Evolutionary conservation across 768 basidiomycete species (phyloP), one percentile per base, ranked within the genome.

Genomic region (Cyclocybe aegerita): DNA sequence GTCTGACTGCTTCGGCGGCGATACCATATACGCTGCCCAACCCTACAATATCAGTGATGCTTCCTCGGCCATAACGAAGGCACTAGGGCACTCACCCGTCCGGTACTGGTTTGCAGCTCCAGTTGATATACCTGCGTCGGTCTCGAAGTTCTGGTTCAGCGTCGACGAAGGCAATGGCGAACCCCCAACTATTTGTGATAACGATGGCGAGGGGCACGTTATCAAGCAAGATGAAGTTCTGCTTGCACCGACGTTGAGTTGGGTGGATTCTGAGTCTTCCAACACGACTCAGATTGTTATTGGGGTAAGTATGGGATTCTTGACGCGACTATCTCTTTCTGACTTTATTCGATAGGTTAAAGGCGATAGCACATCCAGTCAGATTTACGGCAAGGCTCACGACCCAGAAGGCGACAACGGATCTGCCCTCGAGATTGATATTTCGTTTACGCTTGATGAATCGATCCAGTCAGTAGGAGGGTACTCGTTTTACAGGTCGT

Each of bases 71-170:
- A 23, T 47, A 29, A 37, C 46, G 29, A 31, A 8, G 9, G 38
- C 16, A 14, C 29, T 36, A 9, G 46, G 36, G 0, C 16, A 36
- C 4, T 23, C 46, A 14, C 46, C 46, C 14, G 37, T 37, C 30
- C 10, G 46, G 14, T 47, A 47, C 36, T 47, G 46, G 46, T 47
- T 47, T 9, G 33, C 34, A 31, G 10, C 37, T 9, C 36, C 46
- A 12, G 31, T 47, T 17, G 46, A 37, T 8, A 23, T 23, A 23
- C 16, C 30, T 7, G 30, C 46, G 9, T 47, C 46, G 3, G 31
- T 47, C 17, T 47, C 46, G 10, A 47, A 47, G 12, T 47, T 36
- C 37, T 47, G 46, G 46, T 47, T 47, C 36, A 47, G 34, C 5
- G 34, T 36, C 9, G 46, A 47, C 36, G 46, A 47, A 37, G 7